Conservation (phyloP, 75 land plant genomes). For the Cupressus sempervirens region DNA sequence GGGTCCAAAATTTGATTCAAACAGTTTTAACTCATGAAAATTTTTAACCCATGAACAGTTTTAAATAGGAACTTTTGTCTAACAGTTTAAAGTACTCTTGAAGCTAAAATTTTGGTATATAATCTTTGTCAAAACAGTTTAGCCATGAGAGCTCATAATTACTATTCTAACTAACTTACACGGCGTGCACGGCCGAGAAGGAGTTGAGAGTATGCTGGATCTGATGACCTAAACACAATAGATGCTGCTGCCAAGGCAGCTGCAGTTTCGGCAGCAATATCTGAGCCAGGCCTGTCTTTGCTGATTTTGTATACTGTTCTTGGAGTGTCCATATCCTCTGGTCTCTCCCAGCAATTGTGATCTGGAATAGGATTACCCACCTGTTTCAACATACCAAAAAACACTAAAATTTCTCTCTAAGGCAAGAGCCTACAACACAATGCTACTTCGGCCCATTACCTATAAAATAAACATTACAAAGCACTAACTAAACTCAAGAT, state of each 20-base stretch:
- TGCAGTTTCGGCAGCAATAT: conserved; percentile 76
- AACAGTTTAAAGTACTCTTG: too few species aligned
- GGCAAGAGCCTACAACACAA: too few species aligned
- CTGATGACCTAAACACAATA: conserved; percentile 48
- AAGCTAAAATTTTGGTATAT: too few species aligned
- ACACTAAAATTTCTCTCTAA: too few species aligned
- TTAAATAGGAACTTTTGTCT: too few species aligned
- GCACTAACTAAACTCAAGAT: too few species aligned
- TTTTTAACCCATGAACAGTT: too few species aligned
- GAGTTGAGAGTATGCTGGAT: conserved; percentile 39
- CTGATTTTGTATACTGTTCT: conserved; percentile 52
- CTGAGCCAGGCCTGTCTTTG: conserved; percentile 55
- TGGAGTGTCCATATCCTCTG: conserved; percentile 81
- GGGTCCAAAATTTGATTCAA: too few species aligned
- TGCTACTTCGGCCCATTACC: too few species aligned
- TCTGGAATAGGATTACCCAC: conserved; percentile 66
- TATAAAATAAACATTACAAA: too few species aligned
- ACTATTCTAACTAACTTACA: conserved; percentile 3
- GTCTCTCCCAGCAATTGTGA: conserved; percentile 81
- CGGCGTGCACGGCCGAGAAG: conserved; percentile 29
- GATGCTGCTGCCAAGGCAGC: conserved; percentile 75
- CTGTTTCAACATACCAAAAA: conserved; percentile 12
- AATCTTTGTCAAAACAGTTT: too few species aligned
- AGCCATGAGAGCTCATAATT: background rate
- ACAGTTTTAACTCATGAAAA: too few species aligned